phyloP scores from a whole-genome alignment of 2,329 filamentous ascomycete species.

The Trichoderma brevicompactum region DNA sequence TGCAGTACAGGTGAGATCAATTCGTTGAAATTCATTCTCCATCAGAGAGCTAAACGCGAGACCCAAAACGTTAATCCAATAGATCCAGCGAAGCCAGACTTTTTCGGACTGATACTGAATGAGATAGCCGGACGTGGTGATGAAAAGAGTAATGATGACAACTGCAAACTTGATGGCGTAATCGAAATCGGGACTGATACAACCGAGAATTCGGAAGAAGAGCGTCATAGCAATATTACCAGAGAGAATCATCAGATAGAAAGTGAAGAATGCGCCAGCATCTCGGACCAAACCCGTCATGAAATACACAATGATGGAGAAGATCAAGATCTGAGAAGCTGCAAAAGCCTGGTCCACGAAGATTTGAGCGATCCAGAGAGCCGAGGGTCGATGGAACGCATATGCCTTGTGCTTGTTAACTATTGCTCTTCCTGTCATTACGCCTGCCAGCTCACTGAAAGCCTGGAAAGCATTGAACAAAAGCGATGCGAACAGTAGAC shows the following conservation, averaged over 20 bases:
- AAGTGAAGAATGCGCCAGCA: slow-evolving; percentile 78
- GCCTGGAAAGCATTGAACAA: slow-evolving; percentile 89
- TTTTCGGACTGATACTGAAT: slow-evolving; percentile 78
- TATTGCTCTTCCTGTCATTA: slow-evolving; percentile 76
- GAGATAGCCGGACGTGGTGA: slow-evolving; percentile 80
- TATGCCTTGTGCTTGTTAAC: slow-evolving; percentile 85
- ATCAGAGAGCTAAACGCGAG: slow-evolving; percentile 78
- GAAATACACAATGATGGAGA: slow-evolving; percentile 78
- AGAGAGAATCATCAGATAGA: slow-evolving; percentile 70
- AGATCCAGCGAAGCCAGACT: slow-evolving; percentile 80
- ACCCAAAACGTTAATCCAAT: slow-evolving; percentile 75
- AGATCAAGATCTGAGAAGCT: slow-evolving; percentile 70
- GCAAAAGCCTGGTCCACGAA: slow-evolving; percentile 77
- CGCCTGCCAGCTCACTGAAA: slow-evolving; percentile 74
- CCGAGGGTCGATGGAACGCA: slow-evolving; percentile 80
- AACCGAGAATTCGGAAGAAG: slow-evolving; percentile 77
- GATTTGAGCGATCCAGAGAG: slow-evolving; percentile 83
- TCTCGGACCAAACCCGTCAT: slow-evolving; percentile 71
- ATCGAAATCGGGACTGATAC: slow-evolving; percentile 78
- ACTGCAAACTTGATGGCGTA: slow-evolving; percentile 83
- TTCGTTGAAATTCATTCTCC: slow-evolving; percentile 80
- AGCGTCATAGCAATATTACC: slow-evolving; percentile 75
- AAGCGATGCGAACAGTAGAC: slow-evolving; percentile 78
- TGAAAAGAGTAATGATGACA: slow-evolving; percentile 78
- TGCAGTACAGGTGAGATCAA: slow-evolving; percentile 70